Evolutionary conservation across 2,329 filamentous ascomycete species (phyloP).

Genomic region (Exutisphaerella laricina): DNA sequence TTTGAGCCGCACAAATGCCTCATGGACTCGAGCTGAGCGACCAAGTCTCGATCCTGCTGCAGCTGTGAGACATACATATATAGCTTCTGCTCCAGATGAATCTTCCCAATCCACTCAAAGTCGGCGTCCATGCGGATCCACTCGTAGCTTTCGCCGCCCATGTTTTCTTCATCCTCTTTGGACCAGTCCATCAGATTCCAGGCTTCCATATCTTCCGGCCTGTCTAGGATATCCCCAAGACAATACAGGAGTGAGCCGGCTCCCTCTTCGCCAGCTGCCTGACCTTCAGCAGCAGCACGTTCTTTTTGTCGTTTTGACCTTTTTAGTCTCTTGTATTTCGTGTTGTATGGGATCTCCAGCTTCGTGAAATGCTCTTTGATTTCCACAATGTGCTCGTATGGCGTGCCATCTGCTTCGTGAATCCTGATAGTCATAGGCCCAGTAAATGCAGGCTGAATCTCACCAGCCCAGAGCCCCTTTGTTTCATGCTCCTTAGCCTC

Average conservation of each 20-base stretch:
- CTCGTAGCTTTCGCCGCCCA: constrained; percentile 95
- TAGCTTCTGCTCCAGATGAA: constrained; percentile 74
- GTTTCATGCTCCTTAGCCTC: constrained; percentile 80
- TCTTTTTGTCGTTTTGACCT: constrained; percentile 78
- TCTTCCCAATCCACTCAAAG: constrained; percentile 93
- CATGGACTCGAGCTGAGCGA: constrained; percentile 63
- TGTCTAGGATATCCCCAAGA: constrained; percentile 82
- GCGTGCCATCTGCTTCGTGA: constrained; percentile 95
- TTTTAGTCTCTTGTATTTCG: constrained; percentile 97
- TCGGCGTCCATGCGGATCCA: constrained; percentile 98
- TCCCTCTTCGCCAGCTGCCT: constrained; percentile 46
- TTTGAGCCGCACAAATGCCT: constrained; percentile 34
- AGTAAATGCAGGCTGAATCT: constrained; percentile 63
- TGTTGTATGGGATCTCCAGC: constrained; percentile 97
- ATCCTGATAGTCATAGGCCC: constrained; percentile 97
- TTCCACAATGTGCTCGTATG: constrained; percentile 95
- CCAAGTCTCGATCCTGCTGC: constrained; percentile 93
- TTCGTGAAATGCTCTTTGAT: constrained; percentile 81
- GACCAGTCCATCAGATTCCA: constrained; percentile 90
- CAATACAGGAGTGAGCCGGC: constrained; percentile 86
- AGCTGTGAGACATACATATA: constrained; percentile 99
- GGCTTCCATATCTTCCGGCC: constrained; percentile 69
- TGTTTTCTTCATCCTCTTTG: constrained; percentile 77
- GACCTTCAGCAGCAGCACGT: constrained; percentile 61
- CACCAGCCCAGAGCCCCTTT: constrained; percentile 61